Evolutionary conservation across 352 stramenopile species (phyloP).

Genomic region (Phytophthora rubi): DNA sequence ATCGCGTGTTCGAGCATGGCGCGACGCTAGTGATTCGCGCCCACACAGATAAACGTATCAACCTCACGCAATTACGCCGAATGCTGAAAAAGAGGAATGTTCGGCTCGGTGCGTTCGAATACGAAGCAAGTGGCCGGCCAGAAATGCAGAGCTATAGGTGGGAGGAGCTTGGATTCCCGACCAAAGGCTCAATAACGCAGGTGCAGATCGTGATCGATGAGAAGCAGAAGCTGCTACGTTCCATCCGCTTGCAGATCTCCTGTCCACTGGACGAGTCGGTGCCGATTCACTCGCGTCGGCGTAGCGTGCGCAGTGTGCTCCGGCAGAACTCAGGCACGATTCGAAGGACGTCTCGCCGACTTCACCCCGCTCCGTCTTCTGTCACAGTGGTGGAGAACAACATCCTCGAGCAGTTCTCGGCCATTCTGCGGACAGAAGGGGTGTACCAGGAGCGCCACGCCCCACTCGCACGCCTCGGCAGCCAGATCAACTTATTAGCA

Average conservation of each 20-base stretch:
- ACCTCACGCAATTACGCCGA: constrained; percentile 46
- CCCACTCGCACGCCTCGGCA: constrained; percentile 63
- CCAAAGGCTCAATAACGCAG: constrained; percentile 76
- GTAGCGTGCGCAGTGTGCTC: constrained; percentile 29
- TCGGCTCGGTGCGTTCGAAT: constrained; percentile 45
- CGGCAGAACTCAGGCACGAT: background rate
- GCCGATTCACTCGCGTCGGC: constrained; percentile 41
- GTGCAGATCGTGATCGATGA: constrained; percentile 84
- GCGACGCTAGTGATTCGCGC: constrained; percentile 92
- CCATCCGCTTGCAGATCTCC: constrained; percentile 68
- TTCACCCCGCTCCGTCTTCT: constrained; percentile 55
- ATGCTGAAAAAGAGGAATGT: constrained; percentile 53
- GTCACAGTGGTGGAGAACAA: constrained; percentile 59
- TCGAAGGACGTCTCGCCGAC: constrained; percentile 26
- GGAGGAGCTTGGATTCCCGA: constrained; percentile 88
- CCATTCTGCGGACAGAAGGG: constrained; percentile 56
- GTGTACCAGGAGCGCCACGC: constrained; percentile 66
- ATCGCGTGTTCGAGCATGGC: constrained; percentile 64
- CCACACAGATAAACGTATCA: constrained; percentile 69
- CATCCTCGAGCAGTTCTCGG: constrained; percentile 68
- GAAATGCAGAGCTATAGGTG: constrained; percentile 87
- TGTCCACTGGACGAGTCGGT: constrained; percentile 61
- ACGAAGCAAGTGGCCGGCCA: constrained; percentile 33
- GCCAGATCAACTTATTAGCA: constrained; percentile 55
- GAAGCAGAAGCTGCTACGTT: constrained; percentile 61